These are phyloP conservation scores for Phialophora verrucosa DNA, from an alignment of 2,329 filamentous ascomycete species.

Conservation along the genomic window DNA sequence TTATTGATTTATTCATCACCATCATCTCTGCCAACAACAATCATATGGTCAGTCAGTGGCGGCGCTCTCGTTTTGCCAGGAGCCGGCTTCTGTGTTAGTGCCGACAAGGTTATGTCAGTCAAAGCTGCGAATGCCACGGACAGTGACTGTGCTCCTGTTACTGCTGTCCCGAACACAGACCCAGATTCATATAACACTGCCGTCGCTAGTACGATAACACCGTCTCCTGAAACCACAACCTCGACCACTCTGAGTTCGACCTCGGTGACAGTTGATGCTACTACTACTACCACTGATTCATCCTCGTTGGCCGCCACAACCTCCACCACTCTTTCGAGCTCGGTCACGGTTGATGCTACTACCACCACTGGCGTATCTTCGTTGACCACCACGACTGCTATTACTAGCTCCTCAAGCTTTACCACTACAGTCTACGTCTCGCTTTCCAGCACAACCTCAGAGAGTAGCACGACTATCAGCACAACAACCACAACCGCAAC, in stretches of 20 bases:
- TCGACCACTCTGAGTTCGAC: slow-evolving; percentile 7
- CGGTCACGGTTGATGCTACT: background rate
- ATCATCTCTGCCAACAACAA: slow-evolving; percentile 17
- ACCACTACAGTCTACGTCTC: slow-evolving; percentile 13
- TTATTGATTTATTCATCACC: slow-evolving; percentile 16
- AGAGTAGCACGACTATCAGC: background rate
- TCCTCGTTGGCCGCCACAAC: background rate
- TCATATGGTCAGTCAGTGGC: slow-evolving; percentile 16
- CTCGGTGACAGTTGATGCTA: slow-evolving; percentile 3
- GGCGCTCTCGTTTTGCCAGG: slow-evolving; percentile 16
- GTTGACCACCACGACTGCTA: background rate
- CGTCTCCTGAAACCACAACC: slow-evolving; percentile 14
- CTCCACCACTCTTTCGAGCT: background rate
- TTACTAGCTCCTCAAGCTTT: slow-evolving; percentile 2
- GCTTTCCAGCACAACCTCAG: slow-evolving; percentile 8
- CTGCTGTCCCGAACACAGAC: slow-evolving; percentile 15
- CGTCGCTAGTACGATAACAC: slow-evolving; percentile 11
- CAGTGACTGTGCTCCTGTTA: slow-evolving; percentile 18
- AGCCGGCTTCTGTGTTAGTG: slow-evolving; percentile 18
- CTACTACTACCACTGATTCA: background rate
- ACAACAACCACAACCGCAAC: slow-evolving; percentile 9
- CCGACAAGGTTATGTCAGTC: slow-evolving; percentile 16
- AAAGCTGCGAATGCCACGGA: slow-evolving; percentile 11
- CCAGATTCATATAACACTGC: slow-evolving; percentile 16
- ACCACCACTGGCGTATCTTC: too few relatives aligned